Percentiles rank a stretch among this genome's conserved stretches.
phyloP scores from a whole-genome alignment of 1,284 basidiomycete genomes.

The Taiwanofungus camphoratus region DNA sequence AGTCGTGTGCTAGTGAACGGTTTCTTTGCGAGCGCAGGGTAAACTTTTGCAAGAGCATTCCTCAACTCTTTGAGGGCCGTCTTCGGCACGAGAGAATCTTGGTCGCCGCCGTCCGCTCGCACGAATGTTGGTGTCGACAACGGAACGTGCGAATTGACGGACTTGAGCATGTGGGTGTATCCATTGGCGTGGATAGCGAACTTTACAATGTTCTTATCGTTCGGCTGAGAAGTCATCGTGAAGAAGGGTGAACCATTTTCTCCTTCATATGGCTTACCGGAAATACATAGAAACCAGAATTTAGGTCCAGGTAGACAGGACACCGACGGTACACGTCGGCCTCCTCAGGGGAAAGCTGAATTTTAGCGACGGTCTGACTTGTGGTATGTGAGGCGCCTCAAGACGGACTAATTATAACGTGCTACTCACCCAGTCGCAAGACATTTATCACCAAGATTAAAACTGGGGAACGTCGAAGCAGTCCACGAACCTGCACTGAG shows the following conservation, averaged over 20 bases:
- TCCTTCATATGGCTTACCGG: constrained; percentile 66
- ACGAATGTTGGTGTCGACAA: constrained; percentile 67
- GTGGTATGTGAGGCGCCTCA: not conserved
- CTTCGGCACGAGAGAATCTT: constrained; percentile 63
- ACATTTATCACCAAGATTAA: constrained; percentile 44
- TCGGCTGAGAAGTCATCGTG: constrained; percentile 49
- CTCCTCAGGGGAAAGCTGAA: constrained; percentile 72
- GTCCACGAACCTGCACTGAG: constrained; percentile 83
- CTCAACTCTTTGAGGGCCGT: constrained; percentile 46
- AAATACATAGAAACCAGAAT: constrained; percentile 68
- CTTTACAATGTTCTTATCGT: constrained; percentile 64
- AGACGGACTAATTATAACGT: not conserved
- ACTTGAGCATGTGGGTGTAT: constrained; percentile 41
- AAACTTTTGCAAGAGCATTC: constrained; percentile 47
- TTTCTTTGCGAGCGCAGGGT: constrained; percentile 67
- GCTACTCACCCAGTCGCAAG: constrained; percentile 62
- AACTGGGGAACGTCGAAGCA: constrained; percentile 63
- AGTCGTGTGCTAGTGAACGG: constrained; percentile 67
- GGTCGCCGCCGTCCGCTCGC: constrained; percentile 46
- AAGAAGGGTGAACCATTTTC: no score
- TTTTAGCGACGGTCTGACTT: constrained; percentile 61
- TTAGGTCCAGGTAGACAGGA: constrained; percentile 72
- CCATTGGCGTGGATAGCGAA: constrained; percentile 68
- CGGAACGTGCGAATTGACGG: constrained; percentile 6
- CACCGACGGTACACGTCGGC: constrained; percentile 50